These are phyloP conservation scores for Sporisorium exsertum DNA, from an alignment of 1,284 basidiomycete species.

Conservation along the genomic window DNA sequence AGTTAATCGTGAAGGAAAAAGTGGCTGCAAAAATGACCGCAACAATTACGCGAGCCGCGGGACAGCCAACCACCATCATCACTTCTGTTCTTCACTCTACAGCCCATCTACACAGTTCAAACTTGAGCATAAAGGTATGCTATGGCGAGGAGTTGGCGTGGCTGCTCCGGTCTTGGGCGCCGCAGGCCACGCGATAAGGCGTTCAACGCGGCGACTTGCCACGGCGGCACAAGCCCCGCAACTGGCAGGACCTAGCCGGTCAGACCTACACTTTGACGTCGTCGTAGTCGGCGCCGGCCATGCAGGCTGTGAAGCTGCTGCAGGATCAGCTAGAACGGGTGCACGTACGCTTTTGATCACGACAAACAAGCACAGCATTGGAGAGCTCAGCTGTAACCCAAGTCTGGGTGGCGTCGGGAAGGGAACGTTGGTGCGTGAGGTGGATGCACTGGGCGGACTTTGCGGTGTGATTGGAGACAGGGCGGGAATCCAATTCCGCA, in stretches of 20 bases:
- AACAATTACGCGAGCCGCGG: too few relatives aligned
- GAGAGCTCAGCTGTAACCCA: slow-evolving; percentile 90
- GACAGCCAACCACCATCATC: neutral
- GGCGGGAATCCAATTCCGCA: slow-evolving; percentile 86
- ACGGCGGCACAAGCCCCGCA: slow-evolving; percentile 11
- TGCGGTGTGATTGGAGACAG: slow-evolving; percentile 83
- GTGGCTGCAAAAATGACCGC: neutral
- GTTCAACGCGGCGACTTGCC: slow-evolving; percentile 13
- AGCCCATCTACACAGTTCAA: neutral
- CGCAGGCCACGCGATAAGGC: neutral
- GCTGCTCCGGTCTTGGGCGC: neutral
- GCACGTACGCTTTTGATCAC: slow-evolving; percentile 84
- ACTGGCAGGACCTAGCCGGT: slow-evolving; percentile 18
- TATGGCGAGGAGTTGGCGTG: slow-evolving; percentile 1
- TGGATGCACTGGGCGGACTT: slow-evolving; percentile 86
- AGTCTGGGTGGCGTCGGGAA: slow-evolving; percentile 78
- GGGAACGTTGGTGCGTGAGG: slow-evolving; percentile 85
- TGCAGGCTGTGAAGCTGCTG: slow-evolving; percentile 89
- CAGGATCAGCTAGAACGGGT: slow-evolving; percentile 83
- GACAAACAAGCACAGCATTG: slow-evolving; percentile 81
- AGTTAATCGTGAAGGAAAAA: neutral
- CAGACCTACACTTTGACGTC: slow-evolving; percentile 72
- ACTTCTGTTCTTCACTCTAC: neutral
- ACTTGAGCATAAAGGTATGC: neutral
- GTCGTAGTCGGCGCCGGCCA: slow-evolving; percentile 91